Conservation (phyloP, 495 filamentous ascomycete genomes). For the Trichoderma gamsii region DNA sequence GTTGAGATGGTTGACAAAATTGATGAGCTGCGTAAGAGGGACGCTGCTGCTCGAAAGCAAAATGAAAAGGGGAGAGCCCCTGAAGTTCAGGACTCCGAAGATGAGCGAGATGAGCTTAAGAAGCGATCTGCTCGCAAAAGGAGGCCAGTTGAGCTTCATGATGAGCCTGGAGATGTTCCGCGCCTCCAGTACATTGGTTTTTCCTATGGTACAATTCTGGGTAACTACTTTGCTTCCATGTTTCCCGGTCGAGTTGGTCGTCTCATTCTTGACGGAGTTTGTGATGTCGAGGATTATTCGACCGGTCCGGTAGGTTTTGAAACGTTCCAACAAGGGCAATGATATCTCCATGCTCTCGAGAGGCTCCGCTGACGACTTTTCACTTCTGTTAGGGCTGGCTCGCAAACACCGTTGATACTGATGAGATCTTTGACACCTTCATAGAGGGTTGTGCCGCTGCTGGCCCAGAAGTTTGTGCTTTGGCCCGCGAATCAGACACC, state of each 20-base stretch:
- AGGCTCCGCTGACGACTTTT: background rate
- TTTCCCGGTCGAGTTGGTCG: slow-evolving; percentile 38
- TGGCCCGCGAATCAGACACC: slow-evolving; percentile 28
- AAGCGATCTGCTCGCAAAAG: slow-evolving; percentile 1
- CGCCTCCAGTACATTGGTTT: slow-evolving; percentile 53
- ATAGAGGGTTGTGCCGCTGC: slow-evolving; percentile 43
- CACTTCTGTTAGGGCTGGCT: slow-evolving; percentile 27
- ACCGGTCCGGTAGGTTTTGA: slow-evolving; percentile 11
- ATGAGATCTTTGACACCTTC: slow-evolving; percentile 44
- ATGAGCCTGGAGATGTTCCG: slow-evolving; percentile 16
- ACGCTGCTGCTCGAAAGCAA: background rate
- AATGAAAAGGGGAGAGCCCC: background rate
- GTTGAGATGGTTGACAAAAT: slow-evolving; percentile 36
- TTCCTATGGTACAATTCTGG: slow-evolving; percentile 57
- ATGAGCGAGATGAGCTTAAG: slow-evolving; percentile 13
- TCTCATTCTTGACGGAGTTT: slow-evolving; percentile 34
- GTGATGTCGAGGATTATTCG: slow-evolving; percentile 31
- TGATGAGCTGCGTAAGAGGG: slow-evolving; percentile 23
- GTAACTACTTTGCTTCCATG: slow-evolving; percentile 44
- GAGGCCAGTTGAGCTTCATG: slow-evolving; percentile 2
- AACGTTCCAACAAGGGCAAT: background rate
- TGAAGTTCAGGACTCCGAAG: background rate
- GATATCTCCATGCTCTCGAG: background rate
- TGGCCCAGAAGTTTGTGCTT: slow-evolving; percentile 35
- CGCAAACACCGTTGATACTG: slow-evolving; percentile 43